Evolutionary conservation across 148 eudicot genomes (phyloP).

Genomic region (Mesembryanthemum crystallinum): DNA sequence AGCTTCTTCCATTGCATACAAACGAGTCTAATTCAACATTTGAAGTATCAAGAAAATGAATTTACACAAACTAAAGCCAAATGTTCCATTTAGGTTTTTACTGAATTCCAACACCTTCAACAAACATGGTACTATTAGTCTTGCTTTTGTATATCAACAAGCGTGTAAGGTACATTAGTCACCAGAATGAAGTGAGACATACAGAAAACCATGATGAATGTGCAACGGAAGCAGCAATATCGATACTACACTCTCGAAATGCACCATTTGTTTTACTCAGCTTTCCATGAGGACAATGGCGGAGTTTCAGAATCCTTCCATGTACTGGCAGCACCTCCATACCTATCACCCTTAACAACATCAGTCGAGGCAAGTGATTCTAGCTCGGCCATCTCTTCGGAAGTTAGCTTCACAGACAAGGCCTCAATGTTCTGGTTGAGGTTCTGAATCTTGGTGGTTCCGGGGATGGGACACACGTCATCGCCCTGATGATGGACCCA

Average conservation of each 20-base stretch:
- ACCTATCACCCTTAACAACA: slow-evolving; percentile 36
- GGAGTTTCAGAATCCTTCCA: slow-evolving; percentile 40
- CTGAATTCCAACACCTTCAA: too few relatives aligned
- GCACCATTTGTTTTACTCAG: not conserved
- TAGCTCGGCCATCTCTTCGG: slow-evolving; percentile 35
- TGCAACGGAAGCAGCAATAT: too few relatives aligned
- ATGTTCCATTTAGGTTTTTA: too few relatives aligned
- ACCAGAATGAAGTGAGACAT: too few relatives aligned
- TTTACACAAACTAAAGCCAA: too few relatives aligned
- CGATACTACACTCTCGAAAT: not conserved
- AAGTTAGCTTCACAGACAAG: slow-evolving; percentile 31
- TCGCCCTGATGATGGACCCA: slow-evolving; percentile 45
- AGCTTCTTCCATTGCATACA: too few relatives aligned
- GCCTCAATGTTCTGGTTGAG: slow-evolving; percentile 39
- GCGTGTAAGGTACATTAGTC: too few relatives aligned
- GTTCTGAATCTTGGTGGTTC: slow-evolving; percentile 44
- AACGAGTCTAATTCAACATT: too few relatives aligned
- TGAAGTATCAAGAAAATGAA: too few relatives aligned
- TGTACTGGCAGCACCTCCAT: not conserved
- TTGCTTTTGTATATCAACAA: too few relatives aligned
- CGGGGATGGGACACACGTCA: slow-evolving; percentile 46
- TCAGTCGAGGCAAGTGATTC: slow-evolving; percentile 30
- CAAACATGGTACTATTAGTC: too few relatives aligned
- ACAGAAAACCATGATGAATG: too few relatives aligned
- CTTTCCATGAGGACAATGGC: slow-evolving; percentile 36